phyloP scores from a whole-genome alignment of 2,329 filamentous ascomycete genomes.

The Exutisphaerella laricina region DNA sequence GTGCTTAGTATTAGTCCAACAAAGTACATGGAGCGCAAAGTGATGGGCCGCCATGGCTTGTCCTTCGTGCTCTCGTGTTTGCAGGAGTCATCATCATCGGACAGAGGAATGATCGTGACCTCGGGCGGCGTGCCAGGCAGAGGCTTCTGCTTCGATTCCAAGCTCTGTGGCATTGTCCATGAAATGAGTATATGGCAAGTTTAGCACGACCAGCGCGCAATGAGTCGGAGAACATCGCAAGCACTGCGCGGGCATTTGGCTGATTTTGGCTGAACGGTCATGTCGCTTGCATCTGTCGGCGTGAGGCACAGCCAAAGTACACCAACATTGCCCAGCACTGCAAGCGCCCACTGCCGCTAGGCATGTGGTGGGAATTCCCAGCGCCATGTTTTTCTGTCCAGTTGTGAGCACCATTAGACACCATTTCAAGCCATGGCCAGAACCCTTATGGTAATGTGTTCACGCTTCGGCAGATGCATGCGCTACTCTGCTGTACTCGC shows the following conservation, averaged over 20 bases:
- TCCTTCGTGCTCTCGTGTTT: no score
- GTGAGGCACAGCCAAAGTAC: not conserved
- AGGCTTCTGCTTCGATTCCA: not conserved
- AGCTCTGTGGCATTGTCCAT: no score
- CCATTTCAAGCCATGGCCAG: no score
- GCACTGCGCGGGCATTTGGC: no score
- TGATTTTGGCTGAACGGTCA: not conserved
- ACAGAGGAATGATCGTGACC: not conserved
- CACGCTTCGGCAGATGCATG: no score
- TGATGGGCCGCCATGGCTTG: constrained; percentile 37
- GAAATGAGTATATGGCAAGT: no score
- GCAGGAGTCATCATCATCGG: not conserved
- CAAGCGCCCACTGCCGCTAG: not conserved
- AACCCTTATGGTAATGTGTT: no score
- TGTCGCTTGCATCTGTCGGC: not conserved
- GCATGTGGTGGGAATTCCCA: not conserved
- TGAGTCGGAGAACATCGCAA: no score
- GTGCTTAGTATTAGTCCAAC: constrained; percentile 31
- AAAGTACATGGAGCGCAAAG: constrained; percentile 37
- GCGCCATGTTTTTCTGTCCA: not conserved
- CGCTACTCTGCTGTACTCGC: no score
- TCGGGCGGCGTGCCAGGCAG: not conserved
- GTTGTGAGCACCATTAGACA: not conserved
- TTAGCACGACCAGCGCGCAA: no score
- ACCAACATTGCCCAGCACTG: not conserved